phyloP scores from a whole-genome alignment of 129 eudicot species.

The Glebionis coronaria region DNA sequence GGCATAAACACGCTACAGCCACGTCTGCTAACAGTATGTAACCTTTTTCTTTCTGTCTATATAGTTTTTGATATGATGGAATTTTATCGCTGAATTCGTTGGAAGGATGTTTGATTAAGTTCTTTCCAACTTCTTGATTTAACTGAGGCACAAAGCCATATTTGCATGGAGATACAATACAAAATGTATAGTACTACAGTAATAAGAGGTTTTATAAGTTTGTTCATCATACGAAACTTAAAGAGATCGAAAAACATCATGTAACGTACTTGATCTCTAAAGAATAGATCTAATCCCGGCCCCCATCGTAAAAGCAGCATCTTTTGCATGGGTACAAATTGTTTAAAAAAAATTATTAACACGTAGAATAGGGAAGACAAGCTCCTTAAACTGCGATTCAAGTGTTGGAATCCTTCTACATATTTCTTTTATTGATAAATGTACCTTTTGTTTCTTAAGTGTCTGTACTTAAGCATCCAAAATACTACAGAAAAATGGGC shows the following conservation, averaged over 20 bases:
- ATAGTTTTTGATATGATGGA: background rate
- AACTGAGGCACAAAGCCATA: too few species aligned
- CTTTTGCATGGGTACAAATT: background rate
- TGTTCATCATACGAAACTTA: too few species aligned
- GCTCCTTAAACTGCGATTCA: conserved; percentile 3
- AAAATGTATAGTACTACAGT: too few species aligned
- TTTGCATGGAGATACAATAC: too few species aligned
- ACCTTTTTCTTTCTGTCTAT: background rate
- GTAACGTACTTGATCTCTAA: background rate
- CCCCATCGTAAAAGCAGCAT: background rate
- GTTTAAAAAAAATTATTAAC: too few species aligned
- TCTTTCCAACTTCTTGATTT: too few species aligned
- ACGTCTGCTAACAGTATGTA: conserved; percentile 47
- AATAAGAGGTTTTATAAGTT: too few species aligned
- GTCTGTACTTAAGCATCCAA: conserved; percentile 25
- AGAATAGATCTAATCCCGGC: background rate
- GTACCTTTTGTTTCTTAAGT: conserved; percentile 12
- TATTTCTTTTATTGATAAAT: background rate
- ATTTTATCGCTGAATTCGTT: too few species aligned
- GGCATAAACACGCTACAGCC: conserved; percentile 36
- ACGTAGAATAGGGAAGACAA: background rate
- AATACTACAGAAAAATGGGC: background rate
- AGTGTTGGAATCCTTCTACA: background rate
- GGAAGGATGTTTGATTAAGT: too few species aligned
- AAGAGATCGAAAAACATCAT: background rate